Evolutionary conservation across 495 filamentous ascomycete genomes (phyloP).

Genomic region (Podospora conica): DNA sequence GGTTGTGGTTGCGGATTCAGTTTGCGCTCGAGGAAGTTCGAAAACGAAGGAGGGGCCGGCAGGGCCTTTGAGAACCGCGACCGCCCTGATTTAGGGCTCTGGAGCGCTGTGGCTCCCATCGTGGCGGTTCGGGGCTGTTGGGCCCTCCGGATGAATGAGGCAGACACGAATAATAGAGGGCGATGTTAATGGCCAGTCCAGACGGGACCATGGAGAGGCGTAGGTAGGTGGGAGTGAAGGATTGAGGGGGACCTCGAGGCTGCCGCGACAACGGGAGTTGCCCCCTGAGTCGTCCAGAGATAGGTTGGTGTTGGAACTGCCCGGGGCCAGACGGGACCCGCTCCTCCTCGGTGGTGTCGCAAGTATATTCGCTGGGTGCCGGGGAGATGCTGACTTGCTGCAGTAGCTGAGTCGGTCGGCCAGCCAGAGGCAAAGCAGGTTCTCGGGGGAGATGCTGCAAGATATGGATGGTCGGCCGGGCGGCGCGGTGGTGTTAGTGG

Average conservation of each 20-base stretch:
- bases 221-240: not conserved
- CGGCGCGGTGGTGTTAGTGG: not conserved
- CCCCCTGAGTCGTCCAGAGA: not conserved
- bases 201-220: too few species aligned
- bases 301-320: constrained; percentile 9
- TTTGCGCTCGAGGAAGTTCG: constrained; percentile 8
- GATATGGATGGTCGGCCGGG: not conserved
- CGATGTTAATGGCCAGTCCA: constrained; percentile 11
- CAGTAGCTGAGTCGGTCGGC: not conserved
- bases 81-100: constrained; percentile 27
- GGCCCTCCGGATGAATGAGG: constrained; percentile 26
- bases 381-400: constrained; percentile 12
- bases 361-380: constrained; percentile 15
- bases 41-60: constrained; percentile 24
- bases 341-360: constrained; percentile 29
- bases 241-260: not conserved
- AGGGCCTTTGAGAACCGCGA: constrained; percentile 35
- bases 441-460: not conserved
- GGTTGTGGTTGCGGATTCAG: constrained; percentile 4
- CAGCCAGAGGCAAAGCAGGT: constrained; percentile 1
- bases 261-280: not conserved
- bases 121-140: constrained; percentile 14
- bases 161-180: constrained; percentile 3
- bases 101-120: constrained; percentile 25
- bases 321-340: constrained; percentile 14